Evolutionary conservation across 805 yeast genomes (phyloP), one percentile per base, ranked within the genome.

Genomic region (Saturnispora quitensis): DNA sequence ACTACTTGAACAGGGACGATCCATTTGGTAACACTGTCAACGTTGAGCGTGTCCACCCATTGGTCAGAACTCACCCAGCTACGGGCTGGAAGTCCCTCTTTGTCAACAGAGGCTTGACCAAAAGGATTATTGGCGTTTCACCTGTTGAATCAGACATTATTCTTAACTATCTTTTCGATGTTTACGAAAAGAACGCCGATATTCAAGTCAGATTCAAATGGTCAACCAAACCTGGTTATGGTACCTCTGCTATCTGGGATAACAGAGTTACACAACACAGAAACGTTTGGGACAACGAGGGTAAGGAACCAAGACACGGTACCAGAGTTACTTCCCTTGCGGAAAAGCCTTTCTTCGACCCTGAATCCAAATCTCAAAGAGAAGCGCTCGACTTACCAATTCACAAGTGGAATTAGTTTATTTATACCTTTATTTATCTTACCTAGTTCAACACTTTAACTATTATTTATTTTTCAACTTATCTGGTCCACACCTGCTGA

Each of bases 61-160:
- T 81, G 20, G 74, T 81, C 27, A 73, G 85, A 66, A 78, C 83
- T 33, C 84, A 81, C 58, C 86, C 86, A 9, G 82, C 75, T 13
- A 80, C 86, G 28, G 84, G 83, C 34, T 73, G 79, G 77, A 81
- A 81, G 64, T 68, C 78, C 2, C 66, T 80, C 55, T 80, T 68
- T 56, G 78, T 78, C 36, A 77, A 78, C 63, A 70, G 79, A 46
- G 65, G 70, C 22, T 70, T 73, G 72, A 78, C 82, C 6, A 68
- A 59, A 40, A 68, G 78, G 55, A 79, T 80, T 51, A 72, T 73
- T 13, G 84, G 82, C 0, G 68, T 79, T 50, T 73, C 75, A 51
- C 73, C 73, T 28, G 75, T 66, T 48, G 84, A 80, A 63, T 69
- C 76, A 15, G 73, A 73, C 40, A 59, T 74, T 7, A 71, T 80